phyloP scores from a whole-genome alignment of 306 rosid genomes.

The Ceratonia siliqua region DNA sequence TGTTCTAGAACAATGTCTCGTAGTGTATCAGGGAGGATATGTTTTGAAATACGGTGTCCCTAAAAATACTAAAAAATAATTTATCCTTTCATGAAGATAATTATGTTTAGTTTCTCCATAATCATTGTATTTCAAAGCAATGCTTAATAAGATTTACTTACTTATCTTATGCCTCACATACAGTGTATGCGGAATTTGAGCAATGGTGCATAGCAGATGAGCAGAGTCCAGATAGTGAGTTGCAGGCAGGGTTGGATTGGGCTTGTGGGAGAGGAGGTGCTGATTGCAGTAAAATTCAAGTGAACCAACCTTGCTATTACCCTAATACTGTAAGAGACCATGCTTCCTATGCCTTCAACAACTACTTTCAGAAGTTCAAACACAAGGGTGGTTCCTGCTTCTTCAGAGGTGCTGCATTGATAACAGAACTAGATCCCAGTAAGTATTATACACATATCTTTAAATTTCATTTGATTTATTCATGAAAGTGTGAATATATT shows the following conservation, averaged over 20 bases:
- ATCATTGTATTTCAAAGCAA: too few species aligned
- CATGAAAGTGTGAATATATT: too few species aligned
- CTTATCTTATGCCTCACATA: too few species aligned
- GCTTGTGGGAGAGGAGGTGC: constrained; percentile 81
- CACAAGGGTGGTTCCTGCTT: constrained; percentile 65
- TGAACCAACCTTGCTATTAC: constrained; percentile 59
- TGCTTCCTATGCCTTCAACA: constrained; percentile 81
- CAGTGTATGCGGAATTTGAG: constrained; percentile 50
- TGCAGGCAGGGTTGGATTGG: constrained; percentile 79
- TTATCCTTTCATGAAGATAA: too few species aligned
- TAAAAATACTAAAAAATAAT: too few species aligned
- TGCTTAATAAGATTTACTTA: too few species aligned
- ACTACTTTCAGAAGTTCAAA: constrained; percentile 66
- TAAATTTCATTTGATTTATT: too few species aligned
- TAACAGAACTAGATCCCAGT: constrained; percentile 86
- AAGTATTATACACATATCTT: constrained; percentile 31
- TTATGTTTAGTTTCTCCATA: too few species aligned
- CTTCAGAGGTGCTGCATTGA: constrained; percentile 70
- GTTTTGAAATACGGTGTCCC: too few species aligned
- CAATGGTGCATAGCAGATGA: constrained; percentile 86
- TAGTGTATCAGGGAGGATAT: too few species aligned
- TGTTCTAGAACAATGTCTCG: too few species aligned
- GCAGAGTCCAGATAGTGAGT: constrained; percentile 57
- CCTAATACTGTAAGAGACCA: constrained; percentile 71
- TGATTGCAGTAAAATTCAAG: constrained; percentile 62